These are phyloP conservation scores for Colletotrichum lindemuthianum DNA, from an alignment of 2,329 filamentous ascomycete species.

Conservation along the genomic window DNA sequence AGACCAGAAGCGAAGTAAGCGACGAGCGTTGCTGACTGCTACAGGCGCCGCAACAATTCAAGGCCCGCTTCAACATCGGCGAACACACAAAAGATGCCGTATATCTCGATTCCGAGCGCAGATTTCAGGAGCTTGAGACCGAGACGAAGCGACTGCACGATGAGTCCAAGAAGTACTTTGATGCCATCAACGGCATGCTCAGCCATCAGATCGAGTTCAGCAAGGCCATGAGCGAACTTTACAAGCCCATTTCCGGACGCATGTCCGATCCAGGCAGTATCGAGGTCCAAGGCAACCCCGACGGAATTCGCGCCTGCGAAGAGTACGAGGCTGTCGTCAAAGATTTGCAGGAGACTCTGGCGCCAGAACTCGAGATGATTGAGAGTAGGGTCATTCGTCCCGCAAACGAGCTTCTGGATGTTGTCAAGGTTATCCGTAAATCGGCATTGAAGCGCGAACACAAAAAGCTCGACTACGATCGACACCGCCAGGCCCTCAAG, in stretches of 20 bases:
- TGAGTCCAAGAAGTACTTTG: slow-evolving; percentile 96
- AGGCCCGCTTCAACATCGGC: slow-evolving; percentile 92
- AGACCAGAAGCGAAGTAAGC: slow-evolving; percentile 15
- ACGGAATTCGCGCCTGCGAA: slow-evolving; percentile 94
- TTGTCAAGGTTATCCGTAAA: slow-evolving; percentile 96
- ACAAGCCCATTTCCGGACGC: slow-evolving; percentile 96
- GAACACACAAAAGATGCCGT: slow-evolving; percentile 95
- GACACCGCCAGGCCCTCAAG: slow-evolving; percentile 83
- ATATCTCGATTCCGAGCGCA: slow-evolving; percentile 92
- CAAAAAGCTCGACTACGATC: slow-evolving; percentile 97
- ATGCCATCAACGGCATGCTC: slow-evolving; percentile 98
- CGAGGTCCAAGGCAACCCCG: slow-evolving; percentile 84
- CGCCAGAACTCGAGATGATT: slow-evolving; percentile 97
- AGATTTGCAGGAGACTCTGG: slow-evolving; percentile 87
- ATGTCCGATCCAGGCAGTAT: slow-evolving; percentile 91
- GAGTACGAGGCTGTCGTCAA: slow-evolving; percentile 93
- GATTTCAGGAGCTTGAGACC: slow-evolving; percentile 91
- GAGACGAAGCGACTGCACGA: slow-evolving; percentile 98
- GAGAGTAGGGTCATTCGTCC: slow-evolving; percentile 90
- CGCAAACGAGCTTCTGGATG: slow-evolving; percentile 90
- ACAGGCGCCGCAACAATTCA: slow-evolving; percentile 90
- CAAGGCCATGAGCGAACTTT: slow-evolving; percentile 93
- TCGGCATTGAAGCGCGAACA: slow-evolving; percentile 89
- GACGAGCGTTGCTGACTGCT: slow-evolving; percentile 5
- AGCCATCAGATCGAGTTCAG: slow-evolving; percentile 98